These are phyloP conservation scores for Leccinum griseonigrum DNA, from an alignment of 1,284 basidiomycete species.

Conservation along the genomic window DNA sequence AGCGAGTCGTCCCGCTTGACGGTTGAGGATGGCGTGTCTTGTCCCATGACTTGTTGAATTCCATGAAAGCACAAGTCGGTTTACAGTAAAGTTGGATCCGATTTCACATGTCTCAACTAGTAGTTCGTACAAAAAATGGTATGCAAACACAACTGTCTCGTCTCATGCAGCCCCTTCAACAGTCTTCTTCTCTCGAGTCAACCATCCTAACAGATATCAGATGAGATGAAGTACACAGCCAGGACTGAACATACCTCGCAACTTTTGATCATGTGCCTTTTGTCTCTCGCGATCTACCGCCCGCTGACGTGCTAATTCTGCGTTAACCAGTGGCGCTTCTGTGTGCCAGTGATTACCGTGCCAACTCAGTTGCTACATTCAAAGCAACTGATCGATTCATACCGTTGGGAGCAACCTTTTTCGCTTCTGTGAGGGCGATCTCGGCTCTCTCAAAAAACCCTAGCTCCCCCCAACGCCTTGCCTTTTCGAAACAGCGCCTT, in stretches of 20 bases:
- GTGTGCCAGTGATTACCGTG: background rate
- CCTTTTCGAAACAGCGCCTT: slow-evolving; percentile 79
- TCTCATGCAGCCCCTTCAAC: slow-evolving; percentile 10
- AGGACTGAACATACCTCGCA: slow-evolving; percentile 54
- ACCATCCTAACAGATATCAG: slow-evolving; percentile 32
- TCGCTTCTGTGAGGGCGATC: slow-evolving; percentile 59
- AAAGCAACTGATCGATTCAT: slow-evolving; percentile 5
- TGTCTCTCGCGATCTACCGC: slow-evolving; percentile 64
- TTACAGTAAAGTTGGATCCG: background rate
- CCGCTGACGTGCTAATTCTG: slow-evolving; percentile 59
- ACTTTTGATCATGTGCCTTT: slow-evolving; percentile 61
- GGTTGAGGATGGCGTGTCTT: slow-evolving; percentile 22
- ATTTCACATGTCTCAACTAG: slow-evolving; percentile 19
- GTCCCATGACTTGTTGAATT: slow-evolving; percentile 22
- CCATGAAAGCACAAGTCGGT: background rate
- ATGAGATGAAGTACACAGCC: background rate
- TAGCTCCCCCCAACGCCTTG: slow-evolving; percentile 68
- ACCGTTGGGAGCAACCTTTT: slow-evolving; percentile 62
- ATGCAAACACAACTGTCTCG: background rate
- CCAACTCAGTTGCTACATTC: background rate
- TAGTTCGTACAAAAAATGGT: background rate
- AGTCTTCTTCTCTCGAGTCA: slow-evolving; percentile 37
- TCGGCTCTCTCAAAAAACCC: slow-evolving; percentile 74
- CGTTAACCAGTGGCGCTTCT: slow-evolving; percentile 59
- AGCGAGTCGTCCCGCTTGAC: slow-evolving; percentile 42